Percentiles rank a stretch among this genome's conserved stretches.
Evolutionary conservation across 1,139 yeast genomes (phyloP).

Genomic region (Pichia cactophila): DNA sequence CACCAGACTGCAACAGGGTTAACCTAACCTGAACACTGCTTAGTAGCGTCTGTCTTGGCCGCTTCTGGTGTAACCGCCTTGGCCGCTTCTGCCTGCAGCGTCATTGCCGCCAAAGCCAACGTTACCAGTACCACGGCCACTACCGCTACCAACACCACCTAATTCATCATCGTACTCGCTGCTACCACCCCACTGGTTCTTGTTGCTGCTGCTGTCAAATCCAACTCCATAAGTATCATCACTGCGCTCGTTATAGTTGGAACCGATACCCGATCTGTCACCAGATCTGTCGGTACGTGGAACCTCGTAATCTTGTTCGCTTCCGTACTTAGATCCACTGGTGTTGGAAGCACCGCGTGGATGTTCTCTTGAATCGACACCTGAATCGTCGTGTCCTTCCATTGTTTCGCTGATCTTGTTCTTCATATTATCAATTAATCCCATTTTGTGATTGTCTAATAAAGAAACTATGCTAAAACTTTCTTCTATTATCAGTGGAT

Average conservation of each 20-base stretch:
- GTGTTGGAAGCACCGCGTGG: neutral
- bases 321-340: neutral
- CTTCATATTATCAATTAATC: constrained; percentile 19
- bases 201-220: constrained; percentile 1
- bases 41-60: neutral
- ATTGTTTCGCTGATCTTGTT: constrained; percentile 16
- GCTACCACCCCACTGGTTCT: constrained; percentile 1
- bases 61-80: neutral
- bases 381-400: constrained; percentile 18
- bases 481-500: neutral
- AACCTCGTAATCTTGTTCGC: neutral
- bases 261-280: neutral
- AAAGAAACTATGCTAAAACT: too few species aligned
- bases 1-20: too few species aligned
- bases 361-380: constrained; percentile 16
- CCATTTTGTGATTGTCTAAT: constrained; percentile 20
- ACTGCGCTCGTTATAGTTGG: neutral
- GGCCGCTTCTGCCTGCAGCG: neutral
- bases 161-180: neutral
- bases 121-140: neutral
- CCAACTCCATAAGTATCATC: neutral
- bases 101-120: neutral
- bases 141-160: neutral
- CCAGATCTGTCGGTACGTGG: neutral
- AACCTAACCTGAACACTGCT: too few species aligned